Evolutionary conservation across 257 asterid genomes (phyloP), one percentile per base, ranked within the genome.

Genomic region (Solanum virginianum): DNA sequence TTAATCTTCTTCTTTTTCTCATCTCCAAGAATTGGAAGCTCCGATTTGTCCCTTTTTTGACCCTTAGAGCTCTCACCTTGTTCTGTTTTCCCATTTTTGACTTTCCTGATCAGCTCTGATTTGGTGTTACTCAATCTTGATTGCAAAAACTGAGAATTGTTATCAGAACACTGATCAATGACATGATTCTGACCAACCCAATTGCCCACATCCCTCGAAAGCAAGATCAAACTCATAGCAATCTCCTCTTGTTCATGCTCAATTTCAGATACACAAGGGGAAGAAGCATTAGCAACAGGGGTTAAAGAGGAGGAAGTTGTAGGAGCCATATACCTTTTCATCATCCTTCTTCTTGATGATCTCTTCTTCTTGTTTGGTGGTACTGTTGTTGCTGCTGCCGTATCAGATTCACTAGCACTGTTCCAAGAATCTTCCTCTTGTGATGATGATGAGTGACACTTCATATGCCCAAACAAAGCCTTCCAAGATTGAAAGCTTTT

Each of bases 401-500:
- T 53, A 53, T 92, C 95, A 14, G 96, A 91, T 72, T 90, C 91
- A 89, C 90, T 90, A 75, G 8, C 75, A 83, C 82, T 69, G 72
- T 89, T 86, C 90, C 87, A 88, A 80, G 93, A 94, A 88, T 90
- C 93, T 75, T 75, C 62, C 51, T 75, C 82, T 62, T 22, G 79
- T 43, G 85, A 41, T 16, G 85, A 41, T 16, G 85, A 22, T 62
- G 98, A 93, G 87, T 95, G 98, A 87, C 93, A 92, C 84, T 94
- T 94, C 97, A 94, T 95, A 88, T 94, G 99, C 24, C 97, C 97
- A 88, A 93, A 95, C 89, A 95, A 85, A 84, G 98, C 97, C 90
- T 92, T 94, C 95, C 94, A 90, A 65, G 98, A 93, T n/a, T 63
- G 92, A 86, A 95, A 95, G 17, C 89, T 84, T 86, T 90, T 94